phyloP scores from a whole-genome alignment of 2,329 filamentous ascomycete species.

The Dryadomyces sulphureus region DNA sequence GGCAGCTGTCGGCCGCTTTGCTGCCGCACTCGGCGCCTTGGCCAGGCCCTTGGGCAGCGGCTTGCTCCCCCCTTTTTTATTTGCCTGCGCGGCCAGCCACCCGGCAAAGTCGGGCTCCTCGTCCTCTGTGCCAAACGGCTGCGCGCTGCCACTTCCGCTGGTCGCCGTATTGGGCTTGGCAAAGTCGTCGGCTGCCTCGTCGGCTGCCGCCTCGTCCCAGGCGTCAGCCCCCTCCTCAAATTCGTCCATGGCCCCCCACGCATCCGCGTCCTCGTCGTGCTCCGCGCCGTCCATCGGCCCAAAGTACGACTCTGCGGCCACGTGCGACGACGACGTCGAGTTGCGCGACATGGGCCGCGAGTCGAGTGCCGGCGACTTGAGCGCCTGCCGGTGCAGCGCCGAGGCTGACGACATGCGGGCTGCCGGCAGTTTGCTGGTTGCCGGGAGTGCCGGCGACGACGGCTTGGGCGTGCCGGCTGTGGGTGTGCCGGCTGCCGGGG shows the following conservation, averaged over 20 bases:
- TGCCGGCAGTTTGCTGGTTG: conserved; percentile 18
- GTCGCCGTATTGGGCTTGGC: conserved; percentile 11
- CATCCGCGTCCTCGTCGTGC: conserved; percentile 50
- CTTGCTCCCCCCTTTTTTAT: conserved; percentile 49
- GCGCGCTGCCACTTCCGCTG: conserved; percentile 16
- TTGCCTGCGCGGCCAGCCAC: conserved; percentile 72
- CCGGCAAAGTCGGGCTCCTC: conserved; percentile 91
- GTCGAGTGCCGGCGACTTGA: conserved; percentile 32
- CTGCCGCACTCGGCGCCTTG: conserved; percentile 27
- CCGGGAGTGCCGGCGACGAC: not conserved
- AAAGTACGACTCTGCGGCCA: conserved; percentile 29
- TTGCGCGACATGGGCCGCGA: conserved; percentile 28
- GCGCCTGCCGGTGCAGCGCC: conserved; percentile 42
- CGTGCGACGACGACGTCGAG: conserved; percentile 27
- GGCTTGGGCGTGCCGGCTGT: conserved; percentile 11
- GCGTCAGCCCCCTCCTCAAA: conserved; percentile 17
- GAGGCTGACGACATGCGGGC: conserved; percentile 36
- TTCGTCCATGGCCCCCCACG: conserved; percentile 61
- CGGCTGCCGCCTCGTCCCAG: conserved; percentile 14
- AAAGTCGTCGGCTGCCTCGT: conserved; percentile 4
- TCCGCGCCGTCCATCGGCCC: conserved; percentile 33
- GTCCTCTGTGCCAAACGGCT: conserved; percentile 57
- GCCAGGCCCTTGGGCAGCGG: conserved; percentile 69
- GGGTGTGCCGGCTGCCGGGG: conserved; percentile 25
- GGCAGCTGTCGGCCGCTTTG: conserved; percentile 1